Conservation (phyloP, 306 rosid genomes). For the Dalbergia cochinchinensis region DNA sequence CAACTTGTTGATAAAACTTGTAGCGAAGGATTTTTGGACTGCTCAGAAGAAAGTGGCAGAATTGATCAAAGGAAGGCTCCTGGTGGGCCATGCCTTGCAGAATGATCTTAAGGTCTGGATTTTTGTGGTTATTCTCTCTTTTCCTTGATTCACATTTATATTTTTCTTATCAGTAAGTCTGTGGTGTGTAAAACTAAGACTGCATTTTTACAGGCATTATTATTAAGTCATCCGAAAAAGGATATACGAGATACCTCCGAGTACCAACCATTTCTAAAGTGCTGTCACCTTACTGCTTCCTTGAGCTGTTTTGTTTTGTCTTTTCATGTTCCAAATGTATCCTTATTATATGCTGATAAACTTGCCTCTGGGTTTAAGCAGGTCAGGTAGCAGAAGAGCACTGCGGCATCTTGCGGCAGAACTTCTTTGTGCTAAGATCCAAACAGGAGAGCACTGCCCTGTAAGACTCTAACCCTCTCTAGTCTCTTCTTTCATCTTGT, state of each 20-base stretch:
- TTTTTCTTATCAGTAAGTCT: constrained; percentile 26
- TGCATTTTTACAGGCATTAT: constrained; percentile 69
- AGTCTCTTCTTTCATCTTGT: background rate
- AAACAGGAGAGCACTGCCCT: constrained; percentile 94
- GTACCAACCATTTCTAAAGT: constrained; percentile 80
- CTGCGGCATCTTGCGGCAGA: constrained; percentile 85
- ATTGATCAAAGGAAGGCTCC: constrained; percentile 77
- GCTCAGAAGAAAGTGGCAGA: constrained; percentile 92
- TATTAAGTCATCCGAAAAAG: constrained; percentile 90
- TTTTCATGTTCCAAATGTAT: constrained; percentile 16
- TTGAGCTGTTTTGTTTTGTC: background rate
- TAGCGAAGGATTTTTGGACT: constrained; percentile 76
- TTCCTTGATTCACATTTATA: constrained; percentile 6
- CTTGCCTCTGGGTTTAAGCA: constrained; percentile 51
- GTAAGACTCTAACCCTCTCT: constrained; percentile 62
- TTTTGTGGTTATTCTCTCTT: constrained; percentile 34
- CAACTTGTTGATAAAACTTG: constrained; percentile 40
- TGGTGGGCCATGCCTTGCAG: constrained; percentile 93
- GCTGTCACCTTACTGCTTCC: constrained; percentile 27
- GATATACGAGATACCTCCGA: constrained; percentile 84
- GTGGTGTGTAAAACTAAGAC: constrained; percentile 19
- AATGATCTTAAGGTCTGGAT: constrained; percentile 86
- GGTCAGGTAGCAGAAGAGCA: constrained; percentile 68
- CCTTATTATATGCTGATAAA: constrained; percentile 30
- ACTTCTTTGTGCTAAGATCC: constrained; percentile 80